Evolutionary conservation across 805 yeast genomes (phyloP).

Genomic region (Scheffersomyces stipitis): DNA sequence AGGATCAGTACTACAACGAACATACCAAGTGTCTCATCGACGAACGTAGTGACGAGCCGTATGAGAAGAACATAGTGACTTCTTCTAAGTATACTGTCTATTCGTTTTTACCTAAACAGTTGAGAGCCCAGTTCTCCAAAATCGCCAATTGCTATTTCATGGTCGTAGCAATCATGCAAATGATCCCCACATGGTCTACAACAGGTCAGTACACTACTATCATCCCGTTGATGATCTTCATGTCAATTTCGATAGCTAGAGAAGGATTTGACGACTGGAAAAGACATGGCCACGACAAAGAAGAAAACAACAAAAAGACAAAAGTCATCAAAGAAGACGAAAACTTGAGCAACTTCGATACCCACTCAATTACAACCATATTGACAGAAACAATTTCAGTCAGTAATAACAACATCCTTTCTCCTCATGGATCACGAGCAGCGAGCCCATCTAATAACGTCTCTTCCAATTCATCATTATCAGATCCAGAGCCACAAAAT

Average conservation of each 20-base stretch:
- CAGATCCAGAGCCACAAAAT: no score
- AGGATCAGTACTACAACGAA: conserved; percentile 25
- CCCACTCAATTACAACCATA: conserved; percentile 38
- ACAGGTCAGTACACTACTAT: conserved; percentile 96
- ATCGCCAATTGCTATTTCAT: conserved; percentile 89
- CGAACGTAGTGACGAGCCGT: conserved; percentile 65
- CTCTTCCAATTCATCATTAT: conserved; percentile 9
- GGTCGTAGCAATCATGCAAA: conserved; percentile 86
- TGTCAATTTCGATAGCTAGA: conserved; percentile 83
- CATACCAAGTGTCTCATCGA: conserved; percentile 49
- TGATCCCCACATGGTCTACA: conserved; percentile 97
- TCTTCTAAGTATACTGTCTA: conserved; percentile 83
- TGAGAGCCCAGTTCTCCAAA: conserved; percentile 88
- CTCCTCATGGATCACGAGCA: not conserved
- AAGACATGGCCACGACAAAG: conserved; percentile 80
- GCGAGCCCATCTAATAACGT: not conserved
- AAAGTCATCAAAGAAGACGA: conserved; percentile 32
- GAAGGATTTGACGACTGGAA: conserved; percentile 94
- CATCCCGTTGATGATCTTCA: conserved; percentile 81
- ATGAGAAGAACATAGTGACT: conserved; percentile 67
- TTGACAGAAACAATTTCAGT: conserved; percentile 37
- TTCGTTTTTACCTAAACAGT: conserved; percentile 83
- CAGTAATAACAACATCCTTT: not conserved
- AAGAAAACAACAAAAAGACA: conserved; percentile 62
- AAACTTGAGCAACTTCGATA: conserved; percentile 28